Evolutionary conservation across 148 eudicot species (phyloP), one percentile per base, ranked within the genome.

Genomic region (Rhododendron molle): DNA sequence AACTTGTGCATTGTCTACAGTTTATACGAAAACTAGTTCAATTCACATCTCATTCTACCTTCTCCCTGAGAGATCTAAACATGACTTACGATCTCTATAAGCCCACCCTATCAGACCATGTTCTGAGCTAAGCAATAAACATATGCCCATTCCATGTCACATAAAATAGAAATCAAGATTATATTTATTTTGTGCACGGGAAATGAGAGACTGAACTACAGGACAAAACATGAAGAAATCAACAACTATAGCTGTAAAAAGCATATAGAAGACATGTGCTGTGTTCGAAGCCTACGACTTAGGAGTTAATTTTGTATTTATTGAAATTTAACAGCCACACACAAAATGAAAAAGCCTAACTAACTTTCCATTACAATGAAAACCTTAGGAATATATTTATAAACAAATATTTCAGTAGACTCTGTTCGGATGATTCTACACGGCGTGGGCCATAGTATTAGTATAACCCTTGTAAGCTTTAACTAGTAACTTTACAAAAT

Each of bases 71-170:
- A 80, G 28, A 80, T 50, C 40, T 50, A 28, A 50, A 30, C 43
- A 30, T 11, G 54, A 52, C 14, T 16, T 16, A 28, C 3, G 2
- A 8, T 18, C 82, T 36, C 82, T 49, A 28, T 49, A 52, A 50
- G 82, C 60, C 36, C 28, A 5, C 36, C 38, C 81, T 21, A n/a
- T 79, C 46, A 81, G 30, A 81, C 47, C 4, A 58, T 20, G 13
- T 81, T 36, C 44, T 1, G 18, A 67, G 8, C 21, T 36, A 81
- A 81, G 46, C 60, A 30, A 43, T 58, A 38, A 56, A 36, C 18
- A 36, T 9, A 81, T 81, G 32, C 83, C n/a, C 47, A 58, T 81
- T 58, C 83, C 47, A 81, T 58, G 38, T 81, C 28, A 58, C 69
- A 36, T 58, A 49, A 78, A 12, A 28, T 28, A 69, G 34, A 13